These are phyloP conservation scores for Clavispora carvajalis DNA, from an alignment of 805 yeast genomes.

Conservation along the genomic window DNA sequence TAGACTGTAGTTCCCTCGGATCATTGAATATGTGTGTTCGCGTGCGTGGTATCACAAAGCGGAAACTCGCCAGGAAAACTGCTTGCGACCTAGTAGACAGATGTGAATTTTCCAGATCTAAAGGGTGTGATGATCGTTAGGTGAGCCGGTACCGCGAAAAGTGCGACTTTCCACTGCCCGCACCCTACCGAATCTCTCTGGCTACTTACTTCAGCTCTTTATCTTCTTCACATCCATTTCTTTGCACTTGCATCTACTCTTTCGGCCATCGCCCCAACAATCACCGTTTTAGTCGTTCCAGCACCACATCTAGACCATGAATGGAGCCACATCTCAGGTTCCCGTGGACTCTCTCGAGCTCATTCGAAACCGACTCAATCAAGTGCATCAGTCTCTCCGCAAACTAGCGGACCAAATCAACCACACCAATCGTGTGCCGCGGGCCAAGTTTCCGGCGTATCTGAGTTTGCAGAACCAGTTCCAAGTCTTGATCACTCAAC, in stretches of 20 bases:
- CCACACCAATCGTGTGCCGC: conserved; percentile 32
- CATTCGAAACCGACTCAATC: conserved; percentile 36
- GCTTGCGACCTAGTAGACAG: too few species aligned
- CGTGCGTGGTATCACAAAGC: not conserved
- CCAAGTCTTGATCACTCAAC: conserved; percentile 76
- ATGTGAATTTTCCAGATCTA: too few species aligned
- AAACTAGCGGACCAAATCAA: conserved; percentile 34
- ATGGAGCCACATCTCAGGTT: conserved; percentile 40
- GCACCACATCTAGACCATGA: conserved; percentile 3
- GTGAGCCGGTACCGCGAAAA: too few species aligned
- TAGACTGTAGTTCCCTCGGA: conserved; percentile 27
- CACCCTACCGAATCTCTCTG: too few species aligned
- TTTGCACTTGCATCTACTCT: too few species aligned
- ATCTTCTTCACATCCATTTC: too few species aligned
- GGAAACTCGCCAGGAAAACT: too few species aligned
- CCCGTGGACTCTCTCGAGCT: conserved; percentile 38
- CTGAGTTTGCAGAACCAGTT: conserved; percentile 78
- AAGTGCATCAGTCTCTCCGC: conserved; percentile 36
- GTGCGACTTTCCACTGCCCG: too few species aligned
- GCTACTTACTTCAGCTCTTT: too few species aligned
- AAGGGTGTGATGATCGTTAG: too few species aligned
- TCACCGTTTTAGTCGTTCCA: too few species aligned
- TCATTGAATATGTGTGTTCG: conserved; percentile 10
- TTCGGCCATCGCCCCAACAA: too few species aligned
- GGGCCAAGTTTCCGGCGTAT: conserved; percentile 40